Evolutionary conservation across 2,329 filamentous ascomycete species (phyloP).

Genomic region (Cladophialophora psammophila): DNA sequence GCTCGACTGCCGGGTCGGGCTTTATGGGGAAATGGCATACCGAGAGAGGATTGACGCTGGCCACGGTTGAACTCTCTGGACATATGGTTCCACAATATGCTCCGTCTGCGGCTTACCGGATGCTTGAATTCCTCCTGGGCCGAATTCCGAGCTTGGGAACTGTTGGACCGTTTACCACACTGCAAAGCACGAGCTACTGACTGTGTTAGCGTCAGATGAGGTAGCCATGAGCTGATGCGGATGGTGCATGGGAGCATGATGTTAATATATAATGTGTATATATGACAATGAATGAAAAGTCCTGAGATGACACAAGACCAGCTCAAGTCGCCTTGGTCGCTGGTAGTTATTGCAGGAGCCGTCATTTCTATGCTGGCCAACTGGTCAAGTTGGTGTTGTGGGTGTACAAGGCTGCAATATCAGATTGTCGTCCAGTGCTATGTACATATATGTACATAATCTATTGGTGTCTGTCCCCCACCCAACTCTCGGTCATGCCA

Average conservation of each 20-base stretch:
- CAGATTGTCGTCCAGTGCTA: background rate
- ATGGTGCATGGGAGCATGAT: background rate
- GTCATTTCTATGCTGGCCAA: background rate
- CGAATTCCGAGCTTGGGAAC: slow-evolving; percentile 63
- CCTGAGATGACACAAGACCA: background rate
- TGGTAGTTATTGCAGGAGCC: background rate
- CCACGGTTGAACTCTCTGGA: slow-evolving; percentile 68
- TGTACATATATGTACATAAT: no score
- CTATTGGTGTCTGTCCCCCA: no score
- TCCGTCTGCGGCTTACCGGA: slow-evolving; percentile 62
- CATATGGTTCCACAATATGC: slow-evolving; percentile 61
- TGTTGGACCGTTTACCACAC: slow-evolving; percentile 38
- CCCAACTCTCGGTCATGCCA: background rate
- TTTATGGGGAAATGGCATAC: slow-evolving; percentile 73
- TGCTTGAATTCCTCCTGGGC: slow-evolving; percentile 76
- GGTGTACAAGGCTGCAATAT: background rate
- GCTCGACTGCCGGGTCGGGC: slow-evolving; percentile 66
- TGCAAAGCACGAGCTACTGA: slow-evolving; percentile 36
- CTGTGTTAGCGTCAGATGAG: background rate
- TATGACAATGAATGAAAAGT: background rate
- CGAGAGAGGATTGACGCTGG: slow-evolving; percentile 78
- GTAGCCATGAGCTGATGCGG: background rate
- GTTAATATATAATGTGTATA: slow-evolving; percentile 11
- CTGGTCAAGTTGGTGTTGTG: background rate
- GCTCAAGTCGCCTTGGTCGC: background rate